Conservation (phyloP, 345 rosid species). For the Camelina sativa region DNA sequence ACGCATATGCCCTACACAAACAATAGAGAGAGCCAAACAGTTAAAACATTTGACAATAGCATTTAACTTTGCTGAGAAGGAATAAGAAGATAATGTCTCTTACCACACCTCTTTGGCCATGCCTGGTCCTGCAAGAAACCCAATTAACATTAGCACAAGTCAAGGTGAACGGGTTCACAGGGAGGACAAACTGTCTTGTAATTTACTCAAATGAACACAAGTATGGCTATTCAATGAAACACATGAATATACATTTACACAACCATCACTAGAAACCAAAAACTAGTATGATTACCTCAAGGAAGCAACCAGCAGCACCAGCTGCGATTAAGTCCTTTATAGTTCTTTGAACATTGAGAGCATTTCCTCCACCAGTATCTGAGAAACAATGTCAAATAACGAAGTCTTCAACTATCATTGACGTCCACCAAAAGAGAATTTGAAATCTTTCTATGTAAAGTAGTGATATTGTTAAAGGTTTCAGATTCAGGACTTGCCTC, state of each 20-base stretch:
- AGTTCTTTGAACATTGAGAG: constrained; percentile 62
- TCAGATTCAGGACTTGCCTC: constrained; percentile 39
- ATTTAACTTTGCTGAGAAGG: constrained; percentile 2
- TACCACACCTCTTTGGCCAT: constrained; percentile 70
- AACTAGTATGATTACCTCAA: constrained; percentile 50
- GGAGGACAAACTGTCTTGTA: background rate
- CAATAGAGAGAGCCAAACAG: background rate
- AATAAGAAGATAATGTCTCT: constrained; percentile 23
- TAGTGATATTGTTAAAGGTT: background rate
- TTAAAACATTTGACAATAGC: constrained; percentile 10
- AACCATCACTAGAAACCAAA: background rate
- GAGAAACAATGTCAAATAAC: background rate
- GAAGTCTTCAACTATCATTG: background rate
- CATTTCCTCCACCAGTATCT: constrained; percentile 55
- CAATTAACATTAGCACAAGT: constrained; percentile 16
- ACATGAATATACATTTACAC: background rate
- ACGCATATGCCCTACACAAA: constrained; percentile 55
- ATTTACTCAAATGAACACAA: constrained; percentile 12
- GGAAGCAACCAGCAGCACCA: constrained; percentile 67
- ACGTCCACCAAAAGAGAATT: background rate
- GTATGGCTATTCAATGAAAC: background rate
- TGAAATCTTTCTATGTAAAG: background rate
- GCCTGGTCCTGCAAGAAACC: constrained; percentile 56
- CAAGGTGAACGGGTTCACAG: background rate
- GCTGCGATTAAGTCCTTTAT: constrained; percentile 61